Percentiles rank a stretch among this genome's conserved stretches.
phyloP scores from a whole-genome alignment of 306 rosid species.

The Oemleria cerasiformis region DNA sequence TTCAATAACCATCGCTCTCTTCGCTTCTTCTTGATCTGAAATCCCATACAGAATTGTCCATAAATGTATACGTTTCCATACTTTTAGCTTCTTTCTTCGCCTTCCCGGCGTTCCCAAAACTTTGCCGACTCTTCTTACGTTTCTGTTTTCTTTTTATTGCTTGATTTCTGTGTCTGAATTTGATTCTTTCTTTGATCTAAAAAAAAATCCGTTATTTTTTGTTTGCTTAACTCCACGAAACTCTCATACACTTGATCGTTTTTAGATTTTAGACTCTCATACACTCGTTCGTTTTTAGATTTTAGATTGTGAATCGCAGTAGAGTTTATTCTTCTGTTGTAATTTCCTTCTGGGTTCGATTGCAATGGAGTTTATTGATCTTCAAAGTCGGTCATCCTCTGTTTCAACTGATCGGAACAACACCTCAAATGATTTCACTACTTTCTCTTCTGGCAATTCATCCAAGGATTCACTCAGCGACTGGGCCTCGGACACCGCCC shows the following conservation, averaged over 20 bases:
- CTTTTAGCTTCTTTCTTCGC: not conserved
- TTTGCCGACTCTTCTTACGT: not conserved
- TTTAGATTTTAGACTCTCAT: not conserved
- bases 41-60: not conserved
- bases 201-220: not conserved
- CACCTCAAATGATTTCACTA: conserved; percentile 1
- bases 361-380: conserved; percentile 29
- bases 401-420: not conserved
- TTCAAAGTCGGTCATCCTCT: conserved; percentile 7
- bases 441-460: conserved; percentile 8
- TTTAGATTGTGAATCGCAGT: conserved; percentile 7
- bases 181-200: not conserved
- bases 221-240: conserved; percentile 5
- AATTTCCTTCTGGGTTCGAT: not conserved
- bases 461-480: not conserved
- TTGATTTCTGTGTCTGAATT: not conserved
- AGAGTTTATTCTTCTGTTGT: not conserved
- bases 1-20: no score
- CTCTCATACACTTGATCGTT: not conserved
- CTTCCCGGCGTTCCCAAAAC: not conserved
- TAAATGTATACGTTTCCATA: not conserved
- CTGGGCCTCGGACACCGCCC: conserved; percentile 15
- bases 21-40: not conserved
- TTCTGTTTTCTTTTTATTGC: not conserved
- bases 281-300: not conserved